Conservation (phyloP, 768 basidiomycete genomes). For the Hericium rajendrae region DNA sequence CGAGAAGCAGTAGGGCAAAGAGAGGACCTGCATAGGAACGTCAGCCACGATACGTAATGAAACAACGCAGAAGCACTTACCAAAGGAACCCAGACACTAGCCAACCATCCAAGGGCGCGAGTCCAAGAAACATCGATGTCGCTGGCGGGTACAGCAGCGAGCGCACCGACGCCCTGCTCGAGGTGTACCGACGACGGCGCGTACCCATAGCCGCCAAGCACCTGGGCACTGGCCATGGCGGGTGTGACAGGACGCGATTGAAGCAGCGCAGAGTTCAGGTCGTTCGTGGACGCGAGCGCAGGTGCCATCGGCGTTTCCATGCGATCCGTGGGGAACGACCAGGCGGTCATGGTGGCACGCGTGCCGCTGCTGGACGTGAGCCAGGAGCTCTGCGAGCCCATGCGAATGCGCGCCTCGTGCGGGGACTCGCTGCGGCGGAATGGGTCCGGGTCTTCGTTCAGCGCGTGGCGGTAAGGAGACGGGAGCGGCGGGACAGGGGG, state of each 20-base stretch:
- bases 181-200: constrained; percentile 33
- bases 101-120: constrained; percentile 53
- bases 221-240: constrained; percentile 46
- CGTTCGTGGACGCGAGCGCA: constrained; percentile 28
- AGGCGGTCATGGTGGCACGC: constrained; percentile 48
- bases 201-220: constrained; percentile 63
- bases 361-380: constrained; percentile 54
- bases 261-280: constrained; percentile 33
- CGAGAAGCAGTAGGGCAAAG: constrained; percentile 50
- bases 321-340: constrained; percentile 56
- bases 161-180: constrained; percentile 43
- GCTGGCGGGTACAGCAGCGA: constrained; percentile 33
- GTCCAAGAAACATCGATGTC: constrained; percentile 46
- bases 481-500: constrained; percentile 54
- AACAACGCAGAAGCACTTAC: constrained; percentile 31
- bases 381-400: constrained; percentile 68
- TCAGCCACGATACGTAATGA: not conserved
- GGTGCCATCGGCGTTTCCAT: constrained; percentile 22
- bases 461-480: constrained; percentile 40
- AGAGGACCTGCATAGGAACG: constrained; percentile 34
- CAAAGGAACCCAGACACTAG: constrained; percentile 59
- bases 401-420: constrained; percentile 35
- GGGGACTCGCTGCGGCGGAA: constrained; percentile 48
- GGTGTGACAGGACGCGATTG: constrained; percentile 42
- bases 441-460: constrained; percentile 42